Conservation (phyloP, 805 yeast species). For the Myxozyma neglecta region DNA sequence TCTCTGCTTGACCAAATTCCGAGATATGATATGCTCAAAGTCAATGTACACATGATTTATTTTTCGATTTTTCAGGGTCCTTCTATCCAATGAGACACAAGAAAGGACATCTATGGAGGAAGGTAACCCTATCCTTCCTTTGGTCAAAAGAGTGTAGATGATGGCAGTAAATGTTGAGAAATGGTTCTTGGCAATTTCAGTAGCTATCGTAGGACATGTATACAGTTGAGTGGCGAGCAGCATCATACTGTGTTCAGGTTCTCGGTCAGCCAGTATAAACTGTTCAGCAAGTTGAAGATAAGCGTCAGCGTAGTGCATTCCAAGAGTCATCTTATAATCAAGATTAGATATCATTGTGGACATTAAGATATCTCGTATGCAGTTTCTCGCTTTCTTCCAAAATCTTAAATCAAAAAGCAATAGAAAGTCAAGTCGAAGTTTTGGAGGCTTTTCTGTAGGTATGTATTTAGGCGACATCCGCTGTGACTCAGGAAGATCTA, state of each 20-base stretch:
- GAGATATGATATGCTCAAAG: constrained; percentile 69
- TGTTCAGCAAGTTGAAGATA: constrained; percentile 74
- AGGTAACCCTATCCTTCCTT: constrained; percentile 51
- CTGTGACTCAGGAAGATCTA: neutral
- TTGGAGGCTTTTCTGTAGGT: neutral
- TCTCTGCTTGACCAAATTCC: constrained; percentile 57
- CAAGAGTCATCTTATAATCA: constrained; percentile 56
- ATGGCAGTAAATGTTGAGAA: constrained; percentile 61
- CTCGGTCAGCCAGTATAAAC: constrained; percentile 74
- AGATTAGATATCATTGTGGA: constrained; percentile 63
- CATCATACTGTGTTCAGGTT: constrained; percentile 79
- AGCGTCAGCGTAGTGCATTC: constrained; percentile 78
- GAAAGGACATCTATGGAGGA: constrained; percentile 42
- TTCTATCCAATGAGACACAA: constrained; percentile 40
- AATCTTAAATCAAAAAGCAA: constrained; percentile 65
- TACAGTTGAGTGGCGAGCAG: constrained; percentile 81
- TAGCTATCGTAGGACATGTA: constrained; percentile 82
- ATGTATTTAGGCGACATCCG: constrained; percentile 2
- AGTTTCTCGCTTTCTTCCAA: constrained; percentile 61
- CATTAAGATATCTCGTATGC: constrained; percentile 64
- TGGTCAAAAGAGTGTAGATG: constrained; percentile 62
- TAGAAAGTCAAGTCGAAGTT: constrained; percentile 39
- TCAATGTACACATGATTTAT: constrained; percentile 81
- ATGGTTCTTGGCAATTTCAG: constrained; percentile 59
- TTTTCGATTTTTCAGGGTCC: constrained; percentile 62